phyloP scores from a whole-genome alignment of 345 rosid species.

The Luvunga scandens region DNA sequence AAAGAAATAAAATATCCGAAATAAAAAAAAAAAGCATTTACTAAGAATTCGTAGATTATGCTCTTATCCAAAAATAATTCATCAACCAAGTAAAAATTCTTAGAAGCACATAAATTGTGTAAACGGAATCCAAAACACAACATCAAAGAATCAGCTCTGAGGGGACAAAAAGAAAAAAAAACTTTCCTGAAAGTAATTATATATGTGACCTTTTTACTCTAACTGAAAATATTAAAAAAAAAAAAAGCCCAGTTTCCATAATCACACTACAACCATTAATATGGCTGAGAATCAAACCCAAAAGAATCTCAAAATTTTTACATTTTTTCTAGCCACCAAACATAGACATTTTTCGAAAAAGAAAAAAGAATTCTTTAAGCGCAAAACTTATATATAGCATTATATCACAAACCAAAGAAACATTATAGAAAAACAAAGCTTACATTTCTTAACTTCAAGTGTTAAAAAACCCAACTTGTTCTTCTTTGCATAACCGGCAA shows the following conservation, averaged over 20 bases:
- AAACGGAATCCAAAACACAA: no score
- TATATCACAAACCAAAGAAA: background rate
- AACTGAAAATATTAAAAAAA: background rate
- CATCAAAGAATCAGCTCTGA: no score
- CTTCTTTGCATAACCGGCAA: constrained; percentile 23
- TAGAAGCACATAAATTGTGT: no score
- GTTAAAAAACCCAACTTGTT: constrained; percentile 11
- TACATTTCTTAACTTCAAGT: constrained; percentile 25
- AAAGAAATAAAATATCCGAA: background rate
- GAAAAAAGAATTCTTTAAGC: background rate
- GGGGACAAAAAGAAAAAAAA: no score
- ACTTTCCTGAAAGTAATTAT: background rate
- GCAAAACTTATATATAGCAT: background rate
- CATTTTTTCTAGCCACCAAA: constrained; percentile 2
- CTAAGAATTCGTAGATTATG: background rate
- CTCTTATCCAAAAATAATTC: no score
- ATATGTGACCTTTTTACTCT: background rate
- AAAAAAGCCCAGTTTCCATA: background rate
- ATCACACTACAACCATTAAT: background rate
- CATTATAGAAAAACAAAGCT: background rate
- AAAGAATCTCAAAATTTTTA: background rate
- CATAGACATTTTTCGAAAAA: background rate
- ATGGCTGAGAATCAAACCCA: background rate
- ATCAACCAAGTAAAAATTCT: no score
- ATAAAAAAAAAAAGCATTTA: background rate